Evolutionary conservation across 2,329 filamentous ascomycete genomes (phyloP), one percentile per base, ranked within the genome.

Genomic region (Aspergillus felis): DNA sequence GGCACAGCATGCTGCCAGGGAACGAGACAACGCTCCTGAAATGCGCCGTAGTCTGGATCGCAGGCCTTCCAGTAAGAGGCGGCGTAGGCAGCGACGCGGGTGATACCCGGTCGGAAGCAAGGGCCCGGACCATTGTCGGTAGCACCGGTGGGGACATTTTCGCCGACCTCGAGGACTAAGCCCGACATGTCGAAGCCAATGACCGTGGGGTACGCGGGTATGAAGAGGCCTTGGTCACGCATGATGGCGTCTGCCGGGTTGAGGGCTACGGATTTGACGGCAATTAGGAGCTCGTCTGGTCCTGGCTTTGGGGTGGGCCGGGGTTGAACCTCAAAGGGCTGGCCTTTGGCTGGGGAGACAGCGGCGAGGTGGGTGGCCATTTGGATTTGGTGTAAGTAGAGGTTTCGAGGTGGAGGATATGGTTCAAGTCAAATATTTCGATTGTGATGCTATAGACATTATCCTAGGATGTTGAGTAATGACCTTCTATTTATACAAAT

Each of bases 181-280:
- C 80, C 80, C 0, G 77, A 60, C 2, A 79, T 65, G 44, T 82
- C 79, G 50, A 71, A 71, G 35, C 69, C 69, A 9, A 64, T 58
- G 51, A 71, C 71, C 0, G 77, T 73, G 4, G 80, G 79, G 59
- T 78, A 80, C 0, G 48, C 51, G 1, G 70, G 47, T 42, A 80
- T 73, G 50, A 76, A 72, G 55, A 81, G 70, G 17, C 78, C 80
- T 5, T 67, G 60, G 25, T 74, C 68, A n/a, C 77, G 79, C 69
- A 78, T 76, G 49, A 69, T 49, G 52, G 22, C 56, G 57, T 83
- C 81, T 52, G 79, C 72, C 2, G 80, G 79, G 58, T 83, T 83
- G 41, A 82, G 66, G 14, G 79, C 80, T 4, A 81, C 66, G 3
- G 79, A 77, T 52, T 79, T 78, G 61, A 82, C 75, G 1, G 66